Evolutionary conservation across 2,329 filamentous ascomycete genomes (phyloP).

Genomic region (Aquanectria penicillioides): DNA sequence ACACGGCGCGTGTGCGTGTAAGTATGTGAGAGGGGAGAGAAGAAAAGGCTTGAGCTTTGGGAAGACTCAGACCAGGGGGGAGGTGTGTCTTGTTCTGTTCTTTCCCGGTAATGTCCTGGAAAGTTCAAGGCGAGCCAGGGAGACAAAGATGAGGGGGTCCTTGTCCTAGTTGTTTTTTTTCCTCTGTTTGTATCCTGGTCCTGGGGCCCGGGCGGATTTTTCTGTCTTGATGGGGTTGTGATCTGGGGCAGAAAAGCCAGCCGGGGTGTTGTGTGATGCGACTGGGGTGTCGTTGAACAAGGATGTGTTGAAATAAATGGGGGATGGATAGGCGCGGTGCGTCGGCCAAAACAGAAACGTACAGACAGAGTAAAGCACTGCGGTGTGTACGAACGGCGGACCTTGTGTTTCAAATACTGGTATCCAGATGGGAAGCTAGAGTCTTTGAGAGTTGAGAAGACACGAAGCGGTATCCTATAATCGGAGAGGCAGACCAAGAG

Average conservation of each 20-base stretch:
- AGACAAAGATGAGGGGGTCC: slow-evolving; percentile 17
- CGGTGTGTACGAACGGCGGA: background rate
- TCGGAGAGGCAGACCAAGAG: background rate
- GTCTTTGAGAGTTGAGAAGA: background rate
- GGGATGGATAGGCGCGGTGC: slow-evolving; percentile 17
- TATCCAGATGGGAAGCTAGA: slow-evolving; percentile 1
- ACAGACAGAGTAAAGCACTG: slow-evolving; percentile 8
- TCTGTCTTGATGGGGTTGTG: slow-evolving; percentile 23
- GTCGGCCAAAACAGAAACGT: slow-evolving; percentile 13
- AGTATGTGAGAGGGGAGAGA: slow-evolving; percentile 1
- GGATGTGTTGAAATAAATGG: slow-evolving; percentile 9
- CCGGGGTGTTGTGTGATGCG: slow-evolving; percentile 22
- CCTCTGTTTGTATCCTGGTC: slow-evolving; percentile 9
- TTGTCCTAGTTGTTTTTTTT: slow-evolving; percentile 6
- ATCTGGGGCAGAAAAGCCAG: slow-evolving; percentile 20
- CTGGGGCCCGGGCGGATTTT: slow-evolving; percentile 18
- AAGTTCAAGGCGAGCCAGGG: slow-evolving; percentile 13
- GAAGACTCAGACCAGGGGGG: slow-evolving; percentile 8
- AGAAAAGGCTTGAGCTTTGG: slow-evolving; percentile 17
- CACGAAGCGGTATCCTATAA: background rate
- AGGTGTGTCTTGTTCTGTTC: slow-evolving; percentile 5
- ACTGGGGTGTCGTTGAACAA: slow-evolving; percentile 17
- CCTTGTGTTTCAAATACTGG: slow-evolving; percentile 2
- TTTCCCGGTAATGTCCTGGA: background rate
- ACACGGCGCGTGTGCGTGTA: slow-evolving; percentile 21